Base-by-base conservation (phyloP, 805 yeast species). In the Yarrowia keelungensis region DNA sequence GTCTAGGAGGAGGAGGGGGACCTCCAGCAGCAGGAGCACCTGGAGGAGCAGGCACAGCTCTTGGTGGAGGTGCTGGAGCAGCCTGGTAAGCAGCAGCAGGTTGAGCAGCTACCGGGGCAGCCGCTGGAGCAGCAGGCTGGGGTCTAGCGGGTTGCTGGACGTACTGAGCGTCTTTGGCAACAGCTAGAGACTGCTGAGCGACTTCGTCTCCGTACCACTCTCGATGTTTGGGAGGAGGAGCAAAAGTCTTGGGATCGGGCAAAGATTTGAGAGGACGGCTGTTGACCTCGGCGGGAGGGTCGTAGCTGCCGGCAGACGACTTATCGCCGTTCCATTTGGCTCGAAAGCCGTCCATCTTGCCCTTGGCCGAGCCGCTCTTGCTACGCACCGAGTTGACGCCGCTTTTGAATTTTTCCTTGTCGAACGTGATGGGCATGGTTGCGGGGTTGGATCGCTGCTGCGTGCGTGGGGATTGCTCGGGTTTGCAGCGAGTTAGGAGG, bases 141-240 rank as follows among this genome's bases (percentile, higher is more conserved):
- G 64, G 68, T 12, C 51, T 45, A 22, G 61, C 46, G 16, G 73
- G 72, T n/a, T 69, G 70, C 35, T 68, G 73, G 12, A 65, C 73
- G 38, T 69, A 73, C 22, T 36, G 71, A 8, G 69, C 71, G 58
- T 69, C 69, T 49, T 51, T 47, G 8, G 67, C 51, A 2, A 26
- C 69, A 1, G 54, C 67, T 8, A 62, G 45, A 8, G 56, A 47
- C 45, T 53, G 58, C 43, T 68, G 53, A 35, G 61, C 19, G 42
- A 69, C 62, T 22, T 72, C 76, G 5, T 69, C 79, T 15, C 74
- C 73, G 11, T 78, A 75, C 19, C 76, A 74, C 15, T 78, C 82
- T 36, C 75, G 76, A 45, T 85, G 78, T 64, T 73, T 76, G 0
- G 88, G 88, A 1, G 86, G 86, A 11, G 82, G 77, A 3, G 85